Conservation (phyloP, 2,329 filamentous ascomycete genomes). For the Tolypocladium nubicola region DNA sequence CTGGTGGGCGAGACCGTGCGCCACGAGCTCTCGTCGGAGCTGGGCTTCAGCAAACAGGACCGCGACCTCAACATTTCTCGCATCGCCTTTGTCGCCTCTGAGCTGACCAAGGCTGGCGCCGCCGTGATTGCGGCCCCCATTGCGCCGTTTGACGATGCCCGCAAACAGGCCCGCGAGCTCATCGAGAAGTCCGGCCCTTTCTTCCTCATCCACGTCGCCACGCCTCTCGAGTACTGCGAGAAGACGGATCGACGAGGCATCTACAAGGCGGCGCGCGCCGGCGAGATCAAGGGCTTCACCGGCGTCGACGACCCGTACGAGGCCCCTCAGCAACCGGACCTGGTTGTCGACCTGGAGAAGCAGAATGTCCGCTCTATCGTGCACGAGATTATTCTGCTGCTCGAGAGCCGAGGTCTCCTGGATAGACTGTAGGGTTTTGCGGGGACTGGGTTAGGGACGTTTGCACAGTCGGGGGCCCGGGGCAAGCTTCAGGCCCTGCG, state of each 20-base stretch:
- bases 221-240: slow-evolving; percentile 84
- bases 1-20: slow-evolving; percentile 94
- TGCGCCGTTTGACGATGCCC: slow-evolving; percentile 75
- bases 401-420: slow-evolving; percentile 82
- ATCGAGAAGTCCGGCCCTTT: slow-evolving; percentile 85
- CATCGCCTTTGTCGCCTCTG: slow-evolving; percentile 91
- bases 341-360: slow-evolving; percentile 77
- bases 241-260: slow-evolving; percentile 90
- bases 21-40: slow-evolving; percentile 82
- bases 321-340: slow-evolving; percentile 66
- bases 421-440: slow-evolving; percentile 46
- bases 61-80: slow-evolving; percentile 90
- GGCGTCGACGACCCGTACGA: slow-evolving; percentile 98
- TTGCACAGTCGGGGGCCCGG: too few relatives aligned
- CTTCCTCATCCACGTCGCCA: slow-evolving; percentile 92
- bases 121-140: slow-evolving; percentile 96
- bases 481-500: background rate
- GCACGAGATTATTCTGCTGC: slow-evolving; percentile 87
- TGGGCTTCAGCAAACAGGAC: slow-evolving; percentile 89
- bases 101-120: slow-evolving; percentile 85
- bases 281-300: slow-evolving; percentile 96
- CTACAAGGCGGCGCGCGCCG: slow-evolving; percentile 71
- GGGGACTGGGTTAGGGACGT: background rate
- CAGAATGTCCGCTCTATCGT: slow-evolving; percentile 86
- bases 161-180: slow-evolving; percentile 69